Conservation (phyloP, 805 yeast genomes). For the Zygosaccharomyces kombuchaensis region DNA sequence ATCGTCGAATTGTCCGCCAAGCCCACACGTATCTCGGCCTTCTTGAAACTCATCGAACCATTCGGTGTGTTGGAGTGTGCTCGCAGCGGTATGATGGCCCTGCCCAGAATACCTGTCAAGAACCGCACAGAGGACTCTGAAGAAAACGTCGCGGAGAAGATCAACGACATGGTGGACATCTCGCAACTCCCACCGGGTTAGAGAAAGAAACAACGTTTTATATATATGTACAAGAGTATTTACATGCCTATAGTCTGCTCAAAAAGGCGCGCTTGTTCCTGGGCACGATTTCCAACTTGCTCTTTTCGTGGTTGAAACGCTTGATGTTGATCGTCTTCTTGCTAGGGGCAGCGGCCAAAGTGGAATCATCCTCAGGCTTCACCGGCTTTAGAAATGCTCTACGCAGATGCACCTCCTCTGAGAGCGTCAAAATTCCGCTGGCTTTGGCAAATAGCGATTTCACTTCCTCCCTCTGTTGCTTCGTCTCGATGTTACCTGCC, state of each 20-base stretch:
- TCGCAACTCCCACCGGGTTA: slow-evolving; percentile 95
- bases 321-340: slow-evolving; percentile 50
- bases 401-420: slow-evolving; percentile 40
- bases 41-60: slow-evolving; percentile 85
- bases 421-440: slow-evolving; percentile 26
- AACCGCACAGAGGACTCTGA: slow-evolving; percentile 45
- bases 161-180: slow-evolving; percentile 71
- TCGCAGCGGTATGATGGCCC: slow-evolving; percentile 97
- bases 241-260: slow-evolving; percentile 19
- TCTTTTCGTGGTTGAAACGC: slow-evolving; percentile 57
- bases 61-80: slow-evolving; percentile 96
- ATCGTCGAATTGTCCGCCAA: slow-evolving; percentile 92
- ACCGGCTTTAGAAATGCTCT: slow-evolving; percentile 52
- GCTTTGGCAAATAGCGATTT: slow-evolving; percentile 40
- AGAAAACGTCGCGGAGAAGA: slow-evolving; percentile 48
- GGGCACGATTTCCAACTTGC: slow-evolving; percentile 48
- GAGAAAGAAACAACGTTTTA: slow-evolving; percentile 2
- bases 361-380: slow-evolving; percentile 45
- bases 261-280: slow-evolving; percentile 51
- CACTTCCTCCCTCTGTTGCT: slow-evolving; percentile 39
- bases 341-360: slow-evolving; percentile 38
- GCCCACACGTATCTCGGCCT: slow-evolving; percentile 83
- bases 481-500: slow-evolving; percentile 9
- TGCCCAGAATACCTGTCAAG: slow-evolving; percentile 90
- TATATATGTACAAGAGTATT: slow-evolving; percentile 7